These are phyloP conservation scores for Neoboletus brunneissimus DNA, from an alignment of 768 basidiomycete genomes.

Conservation along the genomic window DNA sequence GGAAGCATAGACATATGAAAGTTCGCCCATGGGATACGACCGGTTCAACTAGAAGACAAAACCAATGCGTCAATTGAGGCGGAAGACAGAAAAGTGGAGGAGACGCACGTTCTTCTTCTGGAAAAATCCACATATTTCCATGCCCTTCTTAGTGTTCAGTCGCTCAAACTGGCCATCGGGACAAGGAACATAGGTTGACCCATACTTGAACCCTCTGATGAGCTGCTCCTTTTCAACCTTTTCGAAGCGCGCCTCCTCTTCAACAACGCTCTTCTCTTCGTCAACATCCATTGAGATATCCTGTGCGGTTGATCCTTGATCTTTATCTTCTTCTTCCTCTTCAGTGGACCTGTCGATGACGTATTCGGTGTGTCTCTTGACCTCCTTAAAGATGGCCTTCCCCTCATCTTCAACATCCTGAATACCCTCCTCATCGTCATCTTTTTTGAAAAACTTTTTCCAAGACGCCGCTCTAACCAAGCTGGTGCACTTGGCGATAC, in stretches of 20 bases:
- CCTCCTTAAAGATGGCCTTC: constrained; percentile 37
- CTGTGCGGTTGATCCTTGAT: constrained; percentile 16
- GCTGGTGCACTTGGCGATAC: constrained; percentile 78
- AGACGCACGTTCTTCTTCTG: constrained; percentile 54
- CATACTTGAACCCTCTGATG: constrained; percentile 83
- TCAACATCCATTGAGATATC: constrained; percentile 23
- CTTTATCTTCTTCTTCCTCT: constrained; percentile 29
- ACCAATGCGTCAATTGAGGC: neutral
- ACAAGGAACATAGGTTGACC: constrained; percentile 81
- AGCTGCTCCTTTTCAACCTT: constrained; percentile 78
- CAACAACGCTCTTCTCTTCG: constrained; percentile 34
- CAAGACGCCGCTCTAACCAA: constrained; percentile 64
- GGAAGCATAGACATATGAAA: constrained; percentile 83
- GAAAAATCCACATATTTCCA: constrained; percentile 89
- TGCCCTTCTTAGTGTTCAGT: constrained; percentile 74
- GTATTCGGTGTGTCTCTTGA: constrained; percentile 52
- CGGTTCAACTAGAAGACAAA: constrained; percentile 63
- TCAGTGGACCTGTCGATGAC: constrained; percentile 46
- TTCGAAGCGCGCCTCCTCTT: constrained; percentile 40
- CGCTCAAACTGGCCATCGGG: constrained; percentile 81
- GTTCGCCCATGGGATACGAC: constrained; percentile 78
- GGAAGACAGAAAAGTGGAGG: neutral
- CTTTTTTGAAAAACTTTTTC: constrained; percentile 54
- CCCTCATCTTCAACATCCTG: constrained; percentile 29
- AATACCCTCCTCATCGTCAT: constrained; percentile 26